Evolutionary conservation across 2,329 filamentous ascomycete genomes (phyloP).

Genomic region (Pseudogymnoascus destructans): DNA sequence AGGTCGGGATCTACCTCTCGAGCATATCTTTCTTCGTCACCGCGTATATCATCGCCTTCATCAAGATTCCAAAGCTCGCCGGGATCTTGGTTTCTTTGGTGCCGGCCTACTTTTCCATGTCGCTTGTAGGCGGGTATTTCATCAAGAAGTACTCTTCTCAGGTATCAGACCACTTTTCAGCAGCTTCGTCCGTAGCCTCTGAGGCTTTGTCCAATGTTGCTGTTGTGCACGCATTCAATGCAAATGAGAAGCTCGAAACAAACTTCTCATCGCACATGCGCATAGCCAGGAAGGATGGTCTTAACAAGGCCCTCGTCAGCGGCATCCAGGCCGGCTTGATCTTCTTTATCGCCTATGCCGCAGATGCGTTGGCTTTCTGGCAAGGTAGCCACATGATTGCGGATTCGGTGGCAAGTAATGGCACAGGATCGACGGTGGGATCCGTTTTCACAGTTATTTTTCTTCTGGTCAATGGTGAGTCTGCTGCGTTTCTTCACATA

Average conservation of each 20-base stretch:
- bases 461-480: constrained; percentile 32
- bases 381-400: constrained; percentile 37
- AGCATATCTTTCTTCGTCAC: constrained; percentile 44
- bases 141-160: constrained; percentile 31
- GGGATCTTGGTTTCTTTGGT: constrained; percentile 39
- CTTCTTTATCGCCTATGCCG: constrained; percentile 45
- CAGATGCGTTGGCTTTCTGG: constrained; percentile 47
- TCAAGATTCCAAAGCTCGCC: constrained; percentile 41
- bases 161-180: constrained; percentile 33
- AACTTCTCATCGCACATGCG: constrained; percentile 35
- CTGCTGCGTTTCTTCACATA: not conserved
- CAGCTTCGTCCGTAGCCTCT: constrained; percentile 38
- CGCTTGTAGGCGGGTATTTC: constrained; percentile 34
- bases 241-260: constrained; percentile 32
- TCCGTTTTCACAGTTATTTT: constrained; percentile 37
- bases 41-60: constrained; percentile 45
- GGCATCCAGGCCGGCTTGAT: constrained; percentile 38
- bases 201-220: constrained; percentile 37
- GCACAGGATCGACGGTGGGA: constrained; percentile 27
- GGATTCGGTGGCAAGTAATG: constrained; percentile 26
- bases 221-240: constrained; percentile 41
- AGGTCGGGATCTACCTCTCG: constrained; percentile 44
- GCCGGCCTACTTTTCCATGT: constrained; percentile 33
- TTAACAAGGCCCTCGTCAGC: constrained; percentile 36
- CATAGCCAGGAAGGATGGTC: constrained; percentile 30